Evolutionary conservation across 257 asterid genomes (phyloP), one percentile per base, ranked within the genome.

Genomic region (Rauvolfia tetraphylla): DNA sequence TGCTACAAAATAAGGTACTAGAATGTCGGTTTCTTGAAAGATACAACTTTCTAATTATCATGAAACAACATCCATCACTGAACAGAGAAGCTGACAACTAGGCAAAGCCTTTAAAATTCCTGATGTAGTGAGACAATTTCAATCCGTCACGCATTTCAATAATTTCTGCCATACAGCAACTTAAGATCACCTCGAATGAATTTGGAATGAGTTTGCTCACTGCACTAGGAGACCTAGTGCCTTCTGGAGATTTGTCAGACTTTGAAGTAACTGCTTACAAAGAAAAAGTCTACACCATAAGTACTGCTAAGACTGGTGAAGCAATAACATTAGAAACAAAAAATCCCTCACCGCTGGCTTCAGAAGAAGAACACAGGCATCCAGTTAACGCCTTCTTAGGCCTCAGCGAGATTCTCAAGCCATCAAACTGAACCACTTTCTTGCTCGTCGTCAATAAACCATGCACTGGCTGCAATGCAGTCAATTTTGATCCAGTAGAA

Each of bases 121-220:
- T 39, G 29, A 20, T 0, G 15, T 66, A 20, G 27, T 36, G 20
- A 10, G 22, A 3, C 12, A 17, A 63, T 33, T 33, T n/a, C 38
- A 25, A 61, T 38, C 41, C 36, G 31, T 18, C 41, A 18, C n/a
- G 0, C 10, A 25, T 20, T 17, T 36, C 3, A 34, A 25, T 70
- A 23, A 10, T 42, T 13, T 12, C 58, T 42, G 39, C 23, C 6
- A 13, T n/a, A 42, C 12, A 25, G 54, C n/a, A 29, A 44, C 23
- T 70, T n/a, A 42, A n/a, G 74, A 86, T 80, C 70, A 87, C 97
- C 91, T 92, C 93, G 54, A 65, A 63, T 57, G 87, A 79, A n/a
- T 76, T 92, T 39, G 88, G 95, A 73, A 82, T 78, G 72, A 83
- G 85, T 68, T 84, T 31, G 86, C 85, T 87, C 57, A 78, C 87